Base-by-base conservation (phyloP, 83 land plant species). In the Diphasiastrum complanatum region DNA sequence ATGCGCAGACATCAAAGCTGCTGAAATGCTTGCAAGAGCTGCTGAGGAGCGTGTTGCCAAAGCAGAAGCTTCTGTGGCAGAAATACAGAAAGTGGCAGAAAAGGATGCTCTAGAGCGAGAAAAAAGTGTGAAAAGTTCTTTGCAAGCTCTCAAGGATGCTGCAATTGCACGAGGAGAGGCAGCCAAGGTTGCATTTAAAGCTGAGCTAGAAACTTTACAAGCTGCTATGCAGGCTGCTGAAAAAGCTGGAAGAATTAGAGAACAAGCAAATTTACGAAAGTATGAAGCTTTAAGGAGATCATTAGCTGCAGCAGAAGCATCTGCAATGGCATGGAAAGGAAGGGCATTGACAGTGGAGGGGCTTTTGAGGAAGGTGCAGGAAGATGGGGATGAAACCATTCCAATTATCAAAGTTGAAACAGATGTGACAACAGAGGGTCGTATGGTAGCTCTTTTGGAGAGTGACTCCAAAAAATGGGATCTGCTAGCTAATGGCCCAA, bases 401-500 rank as follows among this genome's bases (percentile, higher is more conserved):
- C 26, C 6, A 34, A 51, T 61, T 8, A 60, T 25, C 18, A 26
- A 20, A 11, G 71, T 68, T 48, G 52, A 29, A 1, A 56, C 55
- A n/a, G 72, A 58, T 59, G 45, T 70, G 5, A 58, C 62, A 25
- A 68, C 59, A 48, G 85, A 81, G 52, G 89, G 89, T 10, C 68
- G 89, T 33, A 70, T 81, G 68, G 76, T 71, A 48, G 55, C 80
- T 33, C 59, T 85, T 61, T 72, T 75, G 33, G 82, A 72, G 18
- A 73, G 69, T 54, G 83, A 79, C 65, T 65, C 83, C 23, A 67
- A 60, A 46, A 81, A 66, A 33, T 70, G 74, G 80, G 85, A 81
- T 65, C 67, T 85, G 25, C 75, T 85, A 8, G 79, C 73, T 41
- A 77, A 76, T 67, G 88, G 88, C 32, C 88, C 88, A 5, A 70